Base-by-base conservation (phyloP, 257 asterid species). In the Ocimum tenuiflorum region DNA sequence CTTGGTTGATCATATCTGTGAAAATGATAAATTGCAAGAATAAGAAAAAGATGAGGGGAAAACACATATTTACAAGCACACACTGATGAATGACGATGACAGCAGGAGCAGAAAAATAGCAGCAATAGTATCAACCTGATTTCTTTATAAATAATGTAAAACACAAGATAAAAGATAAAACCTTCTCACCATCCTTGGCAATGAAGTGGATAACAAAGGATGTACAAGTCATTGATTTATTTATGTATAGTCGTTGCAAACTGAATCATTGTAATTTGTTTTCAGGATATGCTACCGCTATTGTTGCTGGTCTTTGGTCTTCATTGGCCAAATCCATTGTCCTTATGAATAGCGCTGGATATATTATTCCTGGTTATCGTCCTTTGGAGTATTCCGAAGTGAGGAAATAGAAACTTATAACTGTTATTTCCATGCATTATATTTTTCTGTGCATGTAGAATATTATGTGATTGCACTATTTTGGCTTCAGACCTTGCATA, bases 261-360 rank as follows among this genome's bases (percentile, higher is more conserved):
- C 60, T 56, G 59, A 57, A 55, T 56, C 55, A 31, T 24, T 18
- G 36, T 57, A 48, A 41, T 74, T 73, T 57, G 23, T 56, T 73
- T 74, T 73, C 75, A 91, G 97, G 97, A 68, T 91, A 91, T 71
- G 68, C 80, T 76, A 81, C 72, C 45, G 83, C 97, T 69, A 82
- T 91, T 77, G 89, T 74, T 49, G 86, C 91, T 64, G 79, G 92
- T 60, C 83, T 91, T 63, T 91, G 97, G 96, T 75, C 95, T 56
- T 68, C 81, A 12, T 27, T 91, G 77, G 89, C 75, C 75, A 84
- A 91, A 86, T 88, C 97, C 33, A 71, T 81, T 67, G 81, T 88
- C 77, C 95, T 91, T 68, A 72, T 91, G 68, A 91, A 88, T 82
- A 78, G 80, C 73, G 95, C 96, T 54, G 97, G 97, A 72, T 80